These are phyloP conservation scores for Colletotrichum australisinense DNA, from an alignment of 2,329 filamentous ascomycete species.

Conservation along the genomic window DNA sequence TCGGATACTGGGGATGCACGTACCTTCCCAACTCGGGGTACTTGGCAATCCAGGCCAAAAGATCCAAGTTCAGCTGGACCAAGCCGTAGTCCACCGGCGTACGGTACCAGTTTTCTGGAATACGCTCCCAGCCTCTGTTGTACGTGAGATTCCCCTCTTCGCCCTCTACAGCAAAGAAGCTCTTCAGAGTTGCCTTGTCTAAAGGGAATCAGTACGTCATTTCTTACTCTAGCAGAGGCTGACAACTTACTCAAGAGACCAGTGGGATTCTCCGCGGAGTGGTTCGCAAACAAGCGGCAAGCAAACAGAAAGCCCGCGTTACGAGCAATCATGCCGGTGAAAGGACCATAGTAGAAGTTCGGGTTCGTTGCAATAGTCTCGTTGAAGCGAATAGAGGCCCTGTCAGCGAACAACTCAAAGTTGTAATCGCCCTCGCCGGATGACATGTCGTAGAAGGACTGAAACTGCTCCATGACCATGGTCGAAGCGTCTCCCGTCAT, in stretches of 20 bases:
- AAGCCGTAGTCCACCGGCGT: conserved; percentile 58
- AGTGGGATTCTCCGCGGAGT: conserved; percentile 52
- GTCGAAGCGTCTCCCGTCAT: conserved; percentile 59
- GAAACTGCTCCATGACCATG: conserved; percentile 63
- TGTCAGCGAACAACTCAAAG: conserved; percentile 54
- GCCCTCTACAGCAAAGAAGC: conserved; percentile 59
- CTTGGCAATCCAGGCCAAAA: conserved; percentile 48
- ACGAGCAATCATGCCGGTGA: conserved; percentile 59
- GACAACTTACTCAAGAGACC: conserved; percentile 36
- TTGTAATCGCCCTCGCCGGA: conserved; percentile 38
- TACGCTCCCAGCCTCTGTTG: conserved; percentile 60
- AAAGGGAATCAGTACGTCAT: neutral
- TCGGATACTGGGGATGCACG: too few species aligned
- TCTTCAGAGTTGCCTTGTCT: conserved; percentile 52
- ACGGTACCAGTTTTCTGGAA: conserved; percentile 64
- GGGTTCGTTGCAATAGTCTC: conserved; percentile 62
- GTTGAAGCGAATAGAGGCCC: conserved; percentile 56
- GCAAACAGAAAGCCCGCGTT: conserved; percentile 61
- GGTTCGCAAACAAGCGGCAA: conserved; percentile 55
- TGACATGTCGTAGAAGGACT: conserved; percentile 47
- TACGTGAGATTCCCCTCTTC: conserved; percentile 53
- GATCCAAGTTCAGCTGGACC: conserved; percentile 52
- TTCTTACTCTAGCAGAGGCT: too few species aligned
- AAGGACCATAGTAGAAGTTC: conserved; percentile 65
- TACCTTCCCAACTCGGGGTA: conserved; percentile 52